Percentiles rank a stretch among this genome's conserved stretches.
Conservation (phyloP, 2,329 filamentous ascomycete species). For the Curvularia hawaiiensis region DNA sequence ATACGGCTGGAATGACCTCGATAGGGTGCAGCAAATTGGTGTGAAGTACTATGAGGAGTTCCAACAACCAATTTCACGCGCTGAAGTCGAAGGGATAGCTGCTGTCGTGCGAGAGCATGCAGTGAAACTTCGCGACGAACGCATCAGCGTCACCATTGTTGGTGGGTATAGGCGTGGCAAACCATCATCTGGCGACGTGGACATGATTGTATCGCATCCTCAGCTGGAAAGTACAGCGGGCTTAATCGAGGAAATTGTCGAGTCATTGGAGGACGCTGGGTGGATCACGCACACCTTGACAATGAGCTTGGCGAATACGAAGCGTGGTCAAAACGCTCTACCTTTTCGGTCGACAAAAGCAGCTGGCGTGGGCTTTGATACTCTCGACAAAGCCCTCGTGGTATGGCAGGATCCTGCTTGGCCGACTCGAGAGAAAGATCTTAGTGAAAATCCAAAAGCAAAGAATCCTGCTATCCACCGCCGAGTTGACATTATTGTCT, state of each 20-base stretch:
- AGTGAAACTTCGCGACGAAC: slow-evolving; percentile 60
- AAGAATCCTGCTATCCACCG: slow-evolving; percentile 78
- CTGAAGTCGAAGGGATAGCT: slow-evolving; percentile 74
- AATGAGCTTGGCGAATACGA: slow-evolving; percentile 70
- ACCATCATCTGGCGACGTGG: slow-evolving; percentile 75
- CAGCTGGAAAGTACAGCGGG: slow-evolving; percentile 69
- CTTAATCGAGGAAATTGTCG: slow-evolving; percentile 75
- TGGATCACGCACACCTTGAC: slow-evolving; percentile 84
- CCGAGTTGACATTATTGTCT: slow-evolving; percentile 89
- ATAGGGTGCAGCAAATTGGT: slow-evolving; percentile 87
- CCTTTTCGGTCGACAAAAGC: slow-evolving; percentile 55
- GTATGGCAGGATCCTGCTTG: slow-evolving; percentile 79
- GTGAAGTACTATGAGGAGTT: slow-evolving; percentile 95
- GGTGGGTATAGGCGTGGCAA: slow-evolving; percentile 86
- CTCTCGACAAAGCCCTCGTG: slow-evolving; percentile 87
- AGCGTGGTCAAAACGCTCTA: slow-evolving; percentile 71
- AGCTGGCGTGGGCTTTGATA: slow-evolving; percentile 73
- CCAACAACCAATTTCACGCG: slow-evolving; percentile 68
- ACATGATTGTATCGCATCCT: slow-evolving; percentile 81
- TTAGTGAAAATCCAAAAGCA: slow-evolving; percentile 42
- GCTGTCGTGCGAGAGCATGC: slow-evolving; percentile 69
- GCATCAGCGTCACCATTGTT: slow-evolving; percentile 68
- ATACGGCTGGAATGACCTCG: slow-evolving; percentile 75
- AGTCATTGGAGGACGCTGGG: slow-evolving; percentile 67
- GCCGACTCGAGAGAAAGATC: slow-evolving; percentile 46